Evolutionary conservation across 768 basidiomycete species (phyloP).

Genomic region (Suillus subluteus): DNA sequence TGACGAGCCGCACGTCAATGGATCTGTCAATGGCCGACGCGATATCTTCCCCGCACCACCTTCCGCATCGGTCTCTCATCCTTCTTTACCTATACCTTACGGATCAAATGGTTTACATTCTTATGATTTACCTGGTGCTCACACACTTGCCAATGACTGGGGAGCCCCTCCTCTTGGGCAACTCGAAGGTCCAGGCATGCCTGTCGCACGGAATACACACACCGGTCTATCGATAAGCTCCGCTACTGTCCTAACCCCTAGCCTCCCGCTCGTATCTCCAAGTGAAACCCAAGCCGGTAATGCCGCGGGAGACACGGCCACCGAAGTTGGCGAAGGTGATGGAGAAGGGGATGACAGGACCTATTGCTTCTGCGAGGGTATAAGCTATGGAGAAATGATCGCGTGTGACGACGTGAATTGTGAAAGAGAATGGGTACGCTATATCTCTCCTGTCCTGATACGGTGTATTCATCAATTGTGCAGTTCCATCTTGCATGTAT

Average conservation of each 20-base stretch:
- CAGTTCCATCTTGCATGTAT: constrained; percentile 85
- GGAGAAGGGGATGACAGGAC: constrained; percentile 61
- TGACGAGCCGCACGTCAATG: constrained; percentile 45
- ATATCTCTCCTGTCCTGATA: constrained; percentile 13
- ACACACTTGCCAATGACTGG: constrained; percentile 49
- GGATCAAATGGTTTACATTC: constrained; percentile 39
- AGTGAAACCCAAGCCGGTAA: constrained; percentile 39
- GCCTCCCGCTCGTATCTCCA: constrained; percentile 28
- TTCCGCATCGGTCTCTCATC: constrained; percentile 51
- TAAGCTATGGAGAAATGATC: constrained; percentile 94
- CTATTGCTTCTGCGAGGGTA: constrained; percentile 86
- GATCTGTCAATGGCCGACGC: constrained; percentile 38
- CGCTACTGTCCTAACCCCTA: constrained; percentile 27
- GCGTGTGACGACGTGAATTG: constrained; percentile 85
- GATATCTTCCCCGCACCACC: constrained; percentile 55
- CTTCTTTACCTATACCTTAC: constrained; percentile 54
- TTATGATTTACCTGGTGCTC: constrained; percentile 44
- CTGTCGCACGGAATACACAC: constrained; percentile 53
- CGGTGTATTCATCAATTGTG: constrained; percentile 15
- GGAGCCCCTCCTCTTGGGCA: constrained; percentile 53
- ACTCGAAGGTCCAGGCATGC: constrained; percentile 81
- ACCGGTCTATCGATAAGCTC: constrained; percentile 27
- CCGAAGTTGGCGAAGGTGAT: constrained; percentile 53
- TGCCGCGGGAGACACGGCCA: constrained; percentile 41
- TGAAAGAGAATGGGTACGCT: constrained; percentile 86